Evolutionary conservation across 352 stramenopile genomes (phyloP), one percentile per base, ranked within the genome.

Genomic region (Phytophthora tentaculata): DNA sequence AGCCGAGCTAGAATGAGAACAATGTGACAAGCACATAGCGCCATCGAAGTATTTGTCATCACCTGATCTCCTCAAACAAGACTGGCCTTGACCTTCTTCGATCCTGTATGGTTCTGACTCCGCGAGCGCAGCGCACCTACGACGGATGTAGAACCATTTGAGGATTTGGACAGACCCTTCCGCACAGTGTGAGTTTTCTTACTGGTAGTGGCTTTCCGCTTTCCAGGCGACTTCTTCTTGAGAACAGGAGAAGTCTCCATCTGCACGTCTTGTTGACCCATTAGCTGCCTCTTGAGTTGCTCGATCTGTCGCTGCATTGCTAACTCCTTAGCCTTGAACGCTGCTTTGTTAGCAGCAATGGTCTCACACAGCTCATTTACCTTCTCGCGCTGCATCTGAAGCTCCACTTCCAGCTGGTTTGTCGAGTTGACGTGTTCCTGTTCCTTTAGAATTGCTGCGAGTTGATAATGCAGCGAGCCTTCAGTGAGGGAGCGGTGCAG

Each of bases 281-380:
- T 66, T n/a, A 90, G 35, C 48, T 84, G 73, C 16, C 72, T 72
- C 65, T 86, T 77, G 20, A 90, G 64, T 47, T 86, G 66, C 20
- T 77, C 73, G 47, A 92, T 86, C 68, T 90, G 74, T 59, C 76
- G 72, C 80, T 89, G 80, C 80, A 92, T 83, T 53, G 82, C 79
- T 70, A 80, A 64, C 58, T 92, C 81, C 62, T 90, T 94, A 77
- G 76, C 72, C 61, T 83, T 78, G 63, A 91, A 86, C 17, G 71
- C 63, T 49, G 71, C 56, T 45, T 84, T 80, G 62, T 91, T 79
- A 65, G 83, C 72, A 74, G 71, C 64, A 77, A 91, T 86, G 52
- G 55, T 77, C 39, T 77, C 52, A 62, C 84, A 77, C 54, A 75
- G 60, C 56, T 86, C 60, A 60, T 83, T 78, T 80, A 93, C 73